These are phyloP conservation scores for Kurtzmaniella fragi DNA, from an alignment of 805 yeast species.

Conservation along the genomic window DNA sequence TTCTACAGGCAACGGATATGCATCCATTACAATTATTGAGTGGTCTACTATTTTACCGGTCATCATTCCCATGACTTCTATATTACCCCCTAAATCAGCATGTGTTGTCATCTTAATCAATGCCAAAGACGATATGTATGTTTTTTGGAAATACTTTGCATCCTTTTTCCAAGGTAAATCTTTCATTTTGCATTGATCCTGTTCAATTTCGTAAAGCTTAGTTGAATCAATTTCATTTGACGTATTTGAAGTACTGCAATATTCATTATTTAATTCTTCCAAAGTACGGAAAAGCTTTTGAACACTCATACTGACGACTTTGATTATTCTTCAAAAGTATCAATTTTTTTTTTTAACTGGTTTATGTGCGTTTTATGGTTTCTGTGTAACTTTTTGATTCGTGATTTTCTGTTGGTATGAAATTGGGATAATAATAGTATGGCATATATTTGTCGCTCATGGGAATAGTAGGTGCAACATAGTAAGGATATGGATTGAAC, in stretches of 20 bases:
- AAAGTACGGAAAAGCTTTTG: background rate
- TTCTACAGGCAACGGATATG: constrained; percentile 84
- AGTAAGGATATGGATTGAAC: too few relatives aligned
- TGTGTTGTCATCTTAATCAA: constrained; percentile 72
- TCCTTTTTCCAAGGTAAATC: constrained; percentile 54
- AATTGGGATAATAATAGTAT: too few relatives aligned
- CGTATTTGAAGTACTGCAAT: background rate
- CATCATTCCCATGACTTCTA: constrained; percentile 94
- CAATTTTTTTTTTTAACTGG: too few relatives aligned
- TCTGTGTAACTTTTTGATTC: too few relatives aligned
- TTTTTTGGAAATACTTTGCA: constrained; percentile 56
- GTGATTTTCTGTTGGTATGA: too few relatives aligned
- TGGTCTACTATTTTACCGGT: constrained; percentile 64
- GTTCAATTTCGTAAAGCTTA: background rate
- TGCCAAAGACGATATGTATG: constrained; percentile 66
- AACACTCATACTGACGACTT: background rate
- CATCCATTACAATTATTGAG: constrained; percentile 68
- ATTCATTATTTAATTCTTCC: background rate
- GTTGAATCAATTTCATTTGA: background rate
- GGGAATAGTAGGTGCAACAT: too few relatives aligned
- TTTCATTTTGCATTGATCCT: background rate
- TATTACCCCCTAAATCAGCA: constrained; percentile 77
- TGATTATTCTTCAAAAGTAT: too few relatives aligned
- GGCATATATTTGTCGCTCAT: too few relatives aligned
- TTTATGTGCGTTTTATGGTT: too few relatives aligned